These are phyloP conservation scores for Prunus yedoensis DNA, from an alignment of 331 rosid species.

Conservation along the genomic window DNA sequence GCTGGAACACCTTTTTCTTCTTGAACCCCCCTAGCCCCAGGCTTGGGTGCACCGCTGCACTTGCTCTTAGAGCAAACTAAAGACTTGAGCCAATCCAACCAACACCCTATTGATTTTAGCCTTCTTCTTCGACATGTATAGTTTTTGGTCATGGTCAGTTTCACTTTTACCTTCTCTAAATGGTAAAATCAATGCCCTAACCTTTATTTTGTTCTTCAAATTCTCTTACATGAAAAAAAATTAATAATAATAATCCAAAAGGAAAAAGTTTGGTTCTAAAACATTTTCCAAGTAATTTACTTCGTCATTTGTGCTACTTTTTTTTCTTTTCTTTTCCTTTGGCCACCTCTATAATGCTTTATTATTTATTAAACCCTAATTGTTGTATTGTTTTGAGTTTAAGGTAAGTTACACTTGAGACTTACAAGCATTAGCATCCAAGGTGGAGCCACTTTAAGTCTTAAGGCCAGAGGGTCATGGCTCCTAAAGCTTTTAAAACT, in stretches of 20 bases:
- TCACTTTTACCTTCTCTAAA: not conserved
- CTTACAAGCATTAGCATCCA: conserved; percentile 2
- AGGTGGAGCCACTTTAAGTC: not conserved
- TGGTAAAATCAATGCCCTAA: too few relatives aligned
- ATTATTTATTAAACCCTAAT: not conserved
- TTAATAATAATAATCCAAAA: too few relatives aligned
- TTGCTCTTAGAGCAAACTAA: too few relatives aligned
- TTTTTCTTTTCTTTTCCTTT: not conserved
- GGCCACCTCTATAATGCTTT: not conserved
- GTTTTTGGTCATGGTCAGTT: not conserved
- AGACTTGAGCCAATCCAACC: too few relatives aligned
- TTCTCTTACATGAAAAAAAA: too few relatives aligned
- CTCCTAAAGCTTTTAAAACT: not conserved
- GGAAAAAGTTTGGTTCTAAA: not conserved
- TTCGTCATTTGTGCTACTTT: not conserved
- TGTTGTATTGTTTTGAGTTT: conserved; percentile 1
- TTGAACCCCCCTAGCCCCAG: too few relatives aligned
- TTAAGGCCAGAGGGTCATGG: not conserved
- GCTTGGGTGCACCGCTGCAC: too few relatives aligned
- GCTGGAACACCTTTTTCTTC: too few relatives aligned
- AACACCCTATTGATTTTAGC: not conserved
- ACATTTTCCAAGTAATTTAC: too few relatives aligned
- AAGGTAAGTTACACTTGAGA: not conserved
- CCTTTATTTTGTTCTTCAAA: too few relatives aligned
- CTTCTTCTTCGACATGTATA: too few relatives aligned